Evolutionary conservation across 495 filamentous ascomycete genomes (phyloP).

Genomic region (Xylaria castorea): DNA sequence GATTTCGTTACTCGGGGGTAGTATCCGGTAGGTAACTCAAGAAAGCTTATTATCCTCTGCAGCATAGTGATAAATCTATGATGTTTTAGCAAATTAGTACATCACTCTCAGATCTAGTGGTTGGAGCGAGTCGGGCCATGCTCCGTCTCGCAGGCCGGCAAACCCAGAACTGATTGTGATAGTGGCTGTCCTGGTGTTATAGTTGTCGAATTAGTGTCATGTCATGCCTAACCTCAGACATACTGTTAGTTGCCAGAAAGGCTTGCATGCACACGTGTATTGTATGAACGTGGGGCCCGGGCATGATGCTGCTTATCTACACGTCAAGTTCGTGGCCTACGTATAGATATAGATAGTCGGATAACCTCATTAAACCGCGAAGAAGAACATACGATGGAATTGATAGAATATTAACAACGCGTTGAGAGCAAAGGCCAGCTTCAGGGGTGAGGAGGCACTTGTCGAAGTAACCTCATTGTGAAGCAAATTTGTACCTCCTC

Average conservation of each 20-base stretch:
- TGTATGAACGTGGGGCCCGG: neutral
- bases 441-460: neutral
- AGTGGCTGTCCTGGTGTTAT: neutral
- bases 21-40: neutral
- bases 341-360: no score
- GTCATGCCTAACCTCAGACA: neutral
- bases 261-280: slow-evolving; percentile 7
- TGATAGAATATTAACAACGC: neutral
- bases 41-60: neutral
- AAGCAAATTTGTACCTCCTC: neutral
- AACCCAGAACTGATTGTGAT: neutral
- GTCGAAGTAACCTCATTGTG: neutral
- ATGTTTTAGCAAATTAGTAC: neutral
- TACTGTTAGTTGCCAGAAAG: neutral
- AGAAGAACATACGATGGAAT: neutral
- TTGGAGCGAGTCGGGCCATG: neutral
- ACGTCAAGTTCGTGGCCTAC: neutral
- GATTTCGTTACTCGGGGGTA: neutral
- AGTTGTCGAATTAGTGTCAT: neutral
- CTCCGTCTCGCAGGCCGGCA: neutral
- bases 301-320: neutral
- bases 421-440: neutral
- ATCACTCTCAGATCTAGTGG: neutral
- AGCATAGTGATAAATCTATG: neutral
- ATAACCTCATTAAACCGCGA: neutral